Evolutionary conservation across 2,329 filamentous ascomycete genomes (phyloP).

Genomic region (Raffaelea ambrosiae): DNA sequence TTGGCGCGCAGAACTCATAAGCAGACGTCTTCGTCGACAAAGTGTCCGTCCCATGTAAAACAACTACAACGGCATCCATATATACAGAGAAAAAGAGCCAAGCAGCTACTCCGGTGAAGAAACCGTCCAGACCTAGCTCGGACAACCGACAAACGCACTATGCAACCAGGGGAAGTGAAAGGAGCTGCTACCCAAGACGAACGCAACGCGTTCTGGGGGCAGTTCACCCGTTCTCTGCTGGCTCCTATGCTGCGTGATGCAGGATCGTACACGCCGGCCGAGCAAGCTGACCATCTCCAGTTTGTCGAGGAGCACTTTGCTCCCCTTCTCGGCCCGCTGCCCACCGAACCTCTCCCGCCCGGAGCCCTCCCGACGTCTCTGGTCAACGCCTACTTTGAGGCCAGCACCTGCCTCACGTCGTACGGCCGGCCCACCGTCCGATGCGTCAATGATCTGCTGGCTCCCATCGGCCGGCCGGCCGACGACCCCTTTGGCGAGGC

Average conservation of each 20-base stretch:
- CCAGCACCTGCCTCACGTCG: neutral
- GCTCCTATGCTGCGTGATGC: neutral
- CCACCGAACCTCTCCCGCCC: neutral
- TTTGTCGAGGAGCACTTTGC: neutral
- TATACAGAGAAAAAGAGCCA: too few relatives aligned
- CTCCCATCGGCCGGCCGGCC: neutral
- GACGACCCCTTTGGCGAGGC: neutral
- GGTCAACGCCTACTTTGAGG: neutral
- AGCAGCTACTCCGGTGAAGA: too few relatives aligned
- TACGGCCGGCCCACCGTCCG: neutral
- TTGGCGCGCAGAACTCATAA: too few relatives aligned
- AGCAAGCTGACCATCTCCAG: neutral
- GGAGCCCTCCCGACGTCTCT: neutral
- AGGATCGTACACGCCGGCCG: neutral
- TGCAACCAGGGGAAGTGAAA: too few relatives aligned
- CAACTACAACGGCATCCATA: too few relatives aligned
- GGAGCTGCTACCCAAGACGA: neutral
- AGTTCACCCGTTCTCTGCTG: neutral
- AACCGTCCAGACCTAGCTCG: too few relatives aligned
- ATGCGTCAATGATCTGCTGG: neutral
- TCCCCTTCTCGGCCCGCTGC: neutral
- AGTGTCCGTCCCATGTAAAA: too few relatives aligned
- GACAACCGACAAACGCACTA: too few relatives aligned
- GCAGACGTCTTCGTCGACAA: too few relatives aligned
- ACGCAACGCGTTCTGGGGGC: neutral